A percentile compares a stretch with the other conserved stretches of the same genome.
phyloP scores from a whole-genome alignment of 2,329 filamentous ascomycete species.

The Boeremia exigua region DNA sequence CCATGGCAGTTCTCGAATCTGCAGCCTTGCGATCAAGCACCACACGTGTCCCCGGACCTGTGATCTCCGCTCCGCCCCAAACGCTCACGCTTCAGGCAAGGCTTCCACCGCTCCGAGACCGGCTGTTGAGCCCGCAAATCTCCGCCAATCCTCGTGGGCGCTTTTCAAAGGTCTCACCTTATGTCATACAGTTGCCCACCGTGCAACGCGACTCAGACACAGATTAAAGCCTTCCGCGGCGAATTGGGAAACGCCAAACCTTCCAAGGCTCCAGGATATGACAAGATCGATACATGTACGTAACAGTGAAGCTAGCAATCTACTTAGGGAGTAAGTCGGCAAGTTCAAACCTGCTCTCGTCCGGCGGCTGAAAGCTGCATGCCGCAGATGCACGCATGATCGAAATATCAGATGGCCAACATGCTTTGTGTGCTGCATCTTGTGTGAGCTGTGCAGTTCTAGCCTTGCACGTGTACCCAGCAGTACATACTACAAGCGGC shows the following conservation, averaged over 20 bases:
- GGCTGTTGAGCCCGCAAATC: slow-evolving; percentile 15
- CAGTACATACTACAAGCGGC: not conserved
- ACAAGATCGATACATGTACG: slow-evolving; percentile 30
- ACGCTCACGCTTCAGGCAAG: slow-evolving; percentile 34
- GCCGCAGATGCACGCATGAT: slow-evolving; percentile 8
- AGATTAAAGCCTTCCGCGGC: slow-evolving; percentile 17
- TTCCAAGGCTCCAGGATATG: slow-evolving; percentile 18
- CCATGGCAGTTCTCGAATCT: slow-evolving; percentile 10
- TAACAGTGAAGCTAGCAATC: slow-evolving; percentile 25
- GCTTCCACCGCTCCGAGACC: slow-evolving; percentile 31
- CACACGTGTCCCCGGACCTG: slow-evolving; percentile 27
- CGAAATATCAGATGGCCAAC: not conserved
- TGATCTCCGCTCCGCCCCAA: slow-evolving; percentile 32
- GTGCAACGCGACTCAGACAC: slow-evolving; percentile 19
- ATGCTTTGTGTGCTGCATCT: not conserved
- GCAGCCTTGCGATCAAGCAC: slow-evolving; percentile 19
- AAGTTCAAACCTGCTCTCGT: slow-evolving; percentile 26
- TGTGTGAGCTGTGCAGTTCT: slow-evolving; percentile 7
- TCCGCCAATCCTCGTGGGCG: slow-evolving; percentile 27
- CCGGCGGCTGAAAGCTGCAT: slow-evolving; percentile 12
- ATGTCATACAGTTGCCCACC: slow-evolving; percentile 27
- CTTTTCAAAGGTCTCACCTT: slow-evolving; percentile 9
- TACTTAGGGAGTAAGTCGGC: slow-evolving; percentile 10
- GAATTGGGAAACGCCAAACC: slow-evolving; percentile 19
- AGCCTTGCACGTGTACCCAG: not conserved